phyloP scores from a whole-genome alignment of 495 filamentous ascomycete species.

The Oleoguttula mirabilis region DNA sequence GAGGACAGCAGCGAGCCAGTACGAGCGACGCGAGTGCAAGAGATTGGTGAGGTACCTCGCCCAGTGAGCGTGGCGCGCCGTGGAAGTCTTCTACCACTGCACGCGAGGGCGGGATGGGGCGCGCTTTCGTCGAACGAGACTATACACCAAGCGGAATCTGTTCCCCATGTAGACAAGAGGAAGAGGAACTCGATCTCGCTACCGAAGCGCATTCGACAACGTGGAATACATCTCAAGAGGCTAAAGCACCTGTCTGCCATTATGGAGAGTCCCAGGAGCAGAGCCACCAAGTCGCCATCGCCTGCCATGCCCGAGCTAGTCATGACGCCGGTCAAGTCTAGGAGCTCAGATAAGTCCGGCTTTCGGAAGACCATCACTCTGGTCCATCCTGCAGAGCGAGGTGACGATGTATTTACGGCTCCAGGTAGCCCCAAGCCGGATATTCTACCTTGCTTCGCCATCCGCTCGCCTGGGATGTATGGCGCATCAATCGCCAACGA shows the following conservation, averaged over 20 bases:
- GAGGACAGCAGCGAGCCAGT: constrained; percentile 11
- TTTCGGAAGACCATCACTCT: neutral
- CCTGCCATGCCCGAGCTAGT: neutral
- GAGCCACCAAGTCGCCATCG: constrained; percentile 1
- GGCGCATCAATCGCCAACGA: constrained; percentile 12
- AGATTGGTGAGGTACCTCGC: constrained; percentile 10
- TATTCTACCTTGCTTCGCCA: constrained; percentile 13
- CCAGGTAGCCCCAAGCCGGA: constrained; percentile 15
- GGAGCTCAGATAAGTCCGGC: neutral
- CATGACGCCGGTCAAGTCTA: neutral
- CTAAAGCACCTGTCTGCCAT: constrained; percentile 16
- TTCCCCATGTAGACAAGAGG: neutral
- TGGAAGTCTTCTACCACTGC: constrained; percentile 6
- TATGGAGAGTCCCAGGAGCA: constrained; percentile 17
- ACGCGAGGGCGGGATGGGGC: constrained; percentile 13
- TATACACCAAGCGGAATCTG: constrained; percentile 5
- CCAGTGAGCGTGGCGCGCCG: constrained; percentile 3
- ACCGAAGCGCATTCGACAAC: constrained; percentile 5
- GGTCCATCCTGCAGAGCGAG: neutral
- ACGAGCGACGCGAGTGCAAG: constrained; percentile 3
- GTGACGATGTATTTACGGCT: constrained; percentile 13
- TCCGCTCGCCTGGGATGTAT: constrained; percentile 13
- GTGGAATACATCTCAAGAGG: constrained; percentile 12
- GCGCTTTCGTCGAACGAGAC: constrained; percentile 15
- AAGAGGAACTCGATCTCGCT: constrained; percentile 11